Evolutionary conservation across 2,329 filamentous ascomycete genomes (phyloP), one percentile per base, ranked within the genome.

Genomic region (Oidium heveae): DNA sequence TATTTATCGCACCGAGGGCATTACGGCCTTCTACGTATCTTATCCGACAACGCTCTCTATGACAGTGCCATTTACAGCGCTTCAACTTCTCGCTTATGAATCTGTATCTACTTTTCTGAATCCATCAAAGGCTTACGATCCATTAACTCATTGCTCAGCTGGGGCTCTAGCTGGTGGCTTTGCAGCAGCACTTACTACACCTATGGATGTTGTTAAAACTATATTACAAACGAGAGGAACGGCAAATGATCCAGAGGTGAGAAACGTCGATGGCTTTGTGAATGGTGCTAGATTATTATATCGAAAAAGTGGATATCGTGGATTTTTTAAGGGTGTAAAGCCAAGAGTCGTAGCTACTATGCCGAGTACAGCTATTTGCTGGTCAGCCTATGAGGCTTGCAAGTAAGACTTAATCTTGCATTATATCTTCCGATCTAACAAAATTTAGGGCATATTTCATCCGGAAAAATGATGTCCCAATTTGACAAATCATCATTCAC

Each of bases 311-410:
- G 91, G 91, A 37, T 74, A 84, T 63, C 73, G 72, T 55, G 91
- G 91, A 3, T 98, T 96, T 69, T 88, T 95, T 71, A 88, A 93
- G 66, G 91, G 91, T 46, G 77, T 95, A 65, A 81, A 84, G 62
- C 91, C 91, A 50, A 76, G 91, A 63, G 82, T 98, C 51, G 80
- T 98, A 58, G 95, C 88, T 12, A 94, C 91, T 1, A 96, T 96
- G 84, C 91, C 91, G 20, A 95, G 88, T 70, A 98, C 91, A 36
- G 91, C 91, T n/a, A 98, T 98, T 65, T 98, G 91, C 74, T 98
- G 91, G 91, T 91, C 78, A 41, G 77, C 77, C 33, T 82, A 82
- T 61, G 78, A 82, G 63, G 78, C 78, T 58, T 81, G 76, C 61
- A 82, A 82, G 78, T 80, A 68, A 63, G 76, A 70, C 22, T 52